Conservation (phyloP, 192 early-diverging fungal species). For the Geranomyces variabilis region DNA sequence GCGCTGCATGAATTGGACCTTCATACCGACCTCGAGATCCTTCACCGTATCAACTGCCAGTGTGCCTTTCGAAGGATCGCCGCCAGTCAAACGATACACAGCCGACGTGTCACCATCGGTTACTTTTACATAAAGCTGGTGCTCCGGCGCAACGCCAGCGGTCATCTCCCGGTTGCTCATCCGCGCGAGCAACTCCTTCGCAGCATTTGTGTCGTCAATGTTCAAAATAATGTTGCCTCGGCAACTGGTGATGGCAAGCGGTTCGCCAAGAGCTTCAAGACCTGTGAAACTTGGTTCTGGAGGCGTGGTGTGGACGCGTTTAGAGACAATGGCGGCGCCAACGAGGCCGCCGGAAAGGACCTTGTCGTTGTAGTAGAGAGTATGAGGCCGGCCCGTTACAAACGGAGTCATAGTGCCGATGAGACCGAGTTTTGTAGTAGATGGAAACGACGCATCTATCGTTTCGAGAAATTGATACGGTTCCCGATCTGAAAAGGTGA, state of each 20-base stretch:
- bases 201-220: slow-evolving; percentile 36
- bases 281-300: slow-evolving; percentile 9
- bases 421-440: slow-evolving; percentile 36
- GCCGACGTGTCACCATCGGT: slow-evolving; percentile 19
- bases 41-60: slow-evolving; percentile 43
- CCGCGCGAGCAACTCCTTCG: slow-evolving; percentile 26
- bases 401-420: slow-evolving; percentile 46
- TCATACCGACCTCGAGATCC: slow-evolving; percentile 40
- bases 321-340: slow-evolving; percentile 25
- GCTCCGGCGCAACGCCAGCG: slow-evolving; percentile 23
- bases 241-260: slow-evolving; percentile 37
- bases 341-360: slow-evolving; percentile 35
- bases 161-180: slow-evolving; percentile 23
- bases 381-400: slow-evolving; percentile 35
- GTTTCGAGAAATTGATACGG: slow-evolving; percentile 34
- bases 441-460: slow-evolving; percentile 29
- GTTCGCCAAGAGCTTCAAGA: slow-evolving; percentile 29
- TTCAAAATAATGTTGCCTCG: slow-evolving; percentile 46
- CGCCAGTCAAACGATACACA: slow-evolving; percentile 43
- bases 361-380: slow-evolving; percentile 41
- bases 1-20: slow-evolving; percentile 13
- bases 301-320: neutral
- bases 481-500: slow-evolving; percentile 42
- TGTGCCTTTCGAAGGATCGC: slow-evolving; percentile 46
- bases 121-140: slow-evolving; percentile 33